Base-by-base conservation (phyloP, 2,329 filamentous ascomycete genomes). In the Thelonectria rubi region DNA sequence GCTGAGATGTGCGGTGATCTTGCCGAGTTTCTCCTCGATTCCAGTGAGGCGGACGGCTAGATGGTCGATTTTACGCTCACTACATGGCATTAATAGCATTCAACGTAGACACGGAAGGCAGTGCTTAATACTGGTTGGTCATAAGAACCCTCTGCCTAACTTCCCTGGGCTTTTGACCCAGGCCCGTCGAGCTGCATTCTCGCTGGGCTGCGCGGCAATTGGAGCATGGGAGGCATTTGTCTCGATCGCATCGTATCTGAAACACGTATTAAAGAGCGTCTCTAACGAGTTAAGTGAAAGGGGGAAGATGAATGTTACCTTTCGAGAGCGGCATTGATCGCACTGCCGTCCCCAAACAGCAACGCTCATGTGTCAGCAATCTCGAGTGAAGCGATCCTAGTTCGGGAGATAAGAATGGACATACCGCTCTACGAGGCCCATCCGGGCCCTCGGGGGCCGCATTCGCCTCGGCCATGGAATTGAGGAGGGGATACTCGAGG, bases 241-340 rank as follows among this genome's bases (percentile, higher is more conserved):
- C 54, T 20, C 49, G 49, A 20, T 56, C 32, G 30, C 54, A 56
- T 20, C 54, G 54, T 30, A 56, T 56, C 54, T 56, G 34, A 34
- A 47, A 3, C 18, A 15, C 20, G 45, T 15, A 5, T 15, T 6
- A 12, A 48, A 18, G 24, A 10, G 26, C 26, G 26, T 30, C 10
- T 30, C 26, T 30, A 10, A n/a, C n/a, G n/a, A n/a, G n/a, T n/a
- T n/a, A n/a, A n/a, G n/a, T n/a, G n/a, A n/a, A n/a, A 9, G 6
- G 17, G 12, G 5, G 8, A 43, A 17, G 26, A 26, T n/a, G 3
- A 37, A 5, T 20, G 6, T 4, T 48, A 56, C 54, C 43, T 56
- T 56, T 26, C 54, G 54, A 26, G 45, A 49, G 45, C 54, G 54
- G 17, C 54, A 56, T 49, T 56, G 54, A 43, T 56, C 54, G 48